Conservation (phyloP, 73 alveolate genomes). For the Blepharisma stoltei region DNA sequence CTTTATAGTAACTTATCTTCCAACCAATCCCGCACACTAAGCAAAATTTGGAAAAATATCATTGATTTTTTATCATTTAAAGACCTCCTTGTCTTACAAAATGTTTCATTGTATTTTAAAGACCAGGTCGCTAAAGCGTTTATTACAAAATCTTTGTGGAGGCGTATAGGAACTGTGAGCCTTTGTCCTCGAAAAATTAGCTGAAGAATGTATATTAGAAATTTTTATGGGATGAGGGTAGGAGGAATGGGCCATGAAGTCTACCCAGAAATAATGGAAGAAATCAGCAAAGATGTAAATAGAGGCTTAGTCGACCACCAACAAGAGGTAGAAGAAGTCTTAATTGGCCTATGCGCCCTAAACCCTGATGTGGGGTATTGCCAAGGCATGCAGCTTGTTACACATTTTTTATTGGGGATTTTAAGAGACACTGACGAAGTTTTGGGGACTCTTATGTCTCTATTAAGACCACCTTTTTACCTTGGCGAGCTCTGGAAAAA, state of each 20-base stretch:
- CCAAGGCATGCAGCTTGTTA: constrained; percentile 23
- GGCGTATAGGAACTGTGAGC: not conserved
- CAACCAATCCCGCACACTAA: no score
- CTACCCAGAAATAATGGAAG: constrained; percentile 12
- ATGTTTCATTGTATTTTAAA: not conserved
- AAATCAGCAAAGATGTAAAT: constrained; percentile 17
- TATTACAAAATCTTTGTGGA: not conserved
- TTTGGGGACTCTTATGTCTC: not conserved
- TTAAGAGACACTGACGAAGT: constrained; percentile 19
- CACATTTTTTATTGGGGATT: constrained; percentile 16
- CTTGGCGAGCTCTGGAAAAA: constrained; percentile 23
- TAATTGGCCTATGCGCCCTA: constrained; percentile 18
- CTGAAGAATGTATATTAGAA: not conserved
- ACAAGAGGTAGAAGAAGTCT: constrained; percentile 21
- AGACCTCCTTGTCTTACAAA: not conserved
- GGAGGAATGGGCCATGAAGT: constrained; percentile 25
- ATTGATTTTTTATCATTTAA: not conserved
- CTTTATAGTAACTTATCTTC: not conserved
- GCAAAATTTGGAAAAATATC: constrained; percentile 15
- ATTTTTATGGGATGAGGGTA: not conserved
- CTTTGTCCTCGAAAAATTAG: constrained; percentile 15
- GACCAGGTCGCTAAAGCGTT: not conserved
- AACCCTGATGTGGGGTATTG: constrained; percentile 24
- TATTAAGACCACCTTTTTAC: constrained; percentile 21
- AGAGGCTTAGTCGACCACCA: constrained; percentile 11